These are phyloP conservation scores for Coccomyxa sp. DNA, from an alignment of 139 green algal genomes.

Conservation along the genomic window DNA sequence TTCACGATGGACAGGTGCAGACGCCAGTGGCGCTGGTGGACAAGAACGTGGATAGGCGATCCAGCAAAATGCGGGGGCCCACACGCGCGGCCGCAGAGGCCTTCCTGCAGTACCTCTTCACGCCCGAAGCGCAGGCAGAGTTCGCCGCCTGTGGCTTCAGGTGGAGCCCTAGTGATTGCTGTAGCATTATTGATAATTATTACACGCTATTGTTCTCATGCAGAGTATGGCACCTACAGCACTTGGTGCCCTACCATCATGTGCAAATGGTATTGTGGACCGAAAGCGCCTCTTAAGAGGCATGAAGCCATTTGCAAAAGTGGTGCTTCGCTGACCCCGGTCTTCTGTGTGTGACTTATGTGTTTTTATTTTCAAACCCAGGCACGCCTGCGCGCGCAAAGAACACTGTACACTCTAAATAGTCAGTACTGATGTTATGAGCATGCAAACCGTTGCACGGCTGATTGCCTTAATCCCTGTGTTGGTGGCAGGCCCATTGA, in stretches of 20 bases:
- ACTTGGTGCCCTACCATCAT: slow-evolving; percentile 9
- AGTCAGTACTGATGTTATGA: neutral
- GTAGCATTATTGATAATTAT: too few species aligned
- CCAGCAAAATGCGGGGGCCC: slow-evolving; percentile 28
- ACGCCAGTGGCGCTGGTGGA: slow-evolving; percentile 38
- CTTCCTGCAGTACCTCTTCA: slow-evolving; percentile 73
- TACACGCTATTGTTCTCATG: slow-evolving; percentile 10
- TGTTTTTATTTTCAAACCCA: neutral
- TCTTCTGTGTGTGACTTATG: neutral
- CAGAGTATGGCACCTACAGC: slow-evolving; percentile 17
- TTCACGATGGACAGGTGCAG: slow-evolving; percentile 12
- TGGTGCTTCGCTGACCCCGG: too few species aligned
- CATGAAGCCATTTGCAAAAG: too few species aligned
- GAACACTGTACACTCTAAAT: neutral
- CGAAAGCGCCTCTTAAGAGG: neutral
- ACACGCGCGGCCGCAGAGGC: slow-evolving; percentile 49
- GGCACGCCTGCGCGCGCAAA: neutral
- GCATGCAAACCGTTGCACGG: neutral
- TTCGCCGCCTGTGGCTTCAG: slow-evolving; percentile 71
- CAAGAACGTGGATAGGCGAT: slow-evolving; percentile 25
- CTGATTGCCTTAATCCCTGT: neutral
- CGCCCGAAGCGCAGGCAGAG: slow-evolving; percentile 56
- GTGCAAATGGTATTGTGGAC: neutral
- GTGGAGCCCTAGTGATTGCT: slow-evolving; percentile 18
- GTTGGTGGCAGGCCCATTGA: neutral